Percentiles rank a stretch among this genome's conserved stretches.
Conservation (phyloP, 306 rosid species). For the Dryas drummondii region DNA sequence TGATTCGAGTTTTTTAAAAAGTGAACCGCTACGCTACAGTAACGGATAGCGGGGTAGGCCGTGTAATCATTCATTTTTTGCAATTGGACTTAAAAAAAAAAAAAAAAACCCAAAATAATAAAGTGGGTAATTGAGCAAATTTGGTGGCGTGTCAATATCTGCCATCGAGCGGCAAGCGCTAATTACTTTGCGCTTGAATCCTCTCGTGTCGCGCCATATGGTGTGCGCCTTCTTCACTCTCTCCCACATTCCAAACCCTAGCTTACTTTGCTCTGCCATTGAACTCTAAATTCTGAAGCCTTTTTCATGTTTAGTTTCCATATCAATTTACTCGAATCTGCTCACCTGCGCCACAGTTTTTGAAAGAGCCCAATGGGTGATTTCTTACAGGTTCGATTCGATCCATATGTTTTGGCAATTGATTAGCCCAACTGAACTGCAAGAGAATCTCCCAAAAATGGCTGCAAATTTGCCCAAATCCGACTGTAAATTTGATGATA, state of each 20-base stretch:
- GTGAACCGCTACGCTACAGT: too few relatives aligned
- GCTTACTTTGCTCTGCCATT: background rate
- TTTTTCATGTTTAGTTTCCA: background rate
- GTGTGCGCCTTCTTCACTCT: background rate
- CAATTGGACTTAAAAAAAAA: too few relatives aligned
- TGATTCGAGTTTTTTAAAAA: too few relatives aligned
- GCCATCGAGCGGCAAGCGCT: background rate
- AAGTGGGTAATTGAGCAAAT: too few relatives aligned
- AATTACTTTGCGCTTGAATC: background rate
- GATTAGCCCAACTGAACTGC: background rate
- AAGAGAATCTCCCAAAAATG: constrained; percentile 15
- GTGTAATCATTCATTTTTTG: too few relatives aligned
- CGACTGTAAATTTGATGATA: constrained; percentile 9
- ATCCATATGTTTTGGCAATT: background rate
- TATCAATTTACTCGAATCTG: background rate
- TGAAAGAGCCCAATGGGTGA: background rate
- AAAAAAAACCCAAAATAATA: too few relatives aligned
- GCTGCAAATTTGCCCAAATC: background rate
- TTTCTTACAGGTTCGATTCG: background rate
- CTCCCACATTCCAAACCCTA: background rate
- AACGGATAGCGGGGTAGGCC: too few relatives aligned
- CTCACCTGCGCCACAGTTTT: background rate
- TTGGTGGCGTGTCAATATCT: too few relatives aligned
- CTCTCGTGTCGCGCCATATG: background rate
- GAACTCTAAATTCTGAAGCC: background rate